Evolutionary conservation across 495 filamentous ascomycete genomes (phyloP).

Genomic region (Penicillium psychrofluorescens): DNA sequence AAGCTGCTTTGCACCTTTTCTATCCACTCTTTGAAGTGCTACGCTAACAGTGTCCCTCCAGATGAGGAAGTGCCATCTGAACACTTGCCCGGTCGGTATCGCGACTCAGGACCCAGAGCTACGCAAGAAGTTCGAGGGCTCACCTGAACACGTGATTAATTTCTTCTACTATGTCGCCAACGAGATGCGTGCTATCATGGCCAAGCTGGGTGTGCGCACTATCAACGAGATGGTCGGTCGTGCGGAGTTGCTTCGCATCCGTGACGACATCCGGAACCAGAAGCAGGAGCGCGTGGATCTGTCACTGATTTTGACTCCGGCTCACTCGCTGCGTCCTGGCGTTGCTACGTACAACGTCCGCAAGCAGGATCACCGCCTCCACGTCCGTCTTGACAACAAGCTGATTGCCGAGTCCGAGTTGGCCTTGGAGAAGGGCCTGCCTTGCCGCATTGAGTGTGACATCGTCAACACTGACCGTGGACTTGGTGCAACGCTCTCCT

Average conservation of each 20-base stretch:
- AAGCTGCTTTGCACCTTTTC: conserved; percentile 63
- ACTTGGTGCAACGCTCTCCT: conserved; percentile 91
- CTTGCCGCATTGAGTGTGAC: conserved; percentile 92
- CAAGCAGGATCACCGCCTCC: conserved; percentile 93
- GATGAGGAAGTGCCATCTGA: conserved; percentile 43
- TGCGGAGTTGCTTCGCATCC: conserved; percentile 77
- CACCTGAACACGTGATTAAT: conserved; percentile 97
- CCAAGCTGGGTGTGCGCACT: conserved; percentile 86
- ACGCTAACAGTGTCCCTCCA: not conserved
- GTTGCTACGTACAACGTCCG: conserved; percentile 98
- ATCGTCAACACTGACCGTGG: conserved; percentile 98
- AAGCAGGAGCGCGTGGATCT: conserved; percentile 95
- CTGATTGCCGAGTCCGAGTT: conserved; percentile 96
- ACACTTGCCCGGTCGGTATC: conserved; percentile 95
- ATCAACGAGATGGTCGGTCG: conserved; percentile 99
- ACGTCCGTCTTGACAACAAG: conserved; percentile 96
- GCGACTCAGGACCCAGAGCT: conserved; percentile 95
- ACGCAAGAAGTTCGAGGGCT: conserved; percentile 89
- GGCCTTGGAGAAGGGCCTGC: conserved; percentile 91
- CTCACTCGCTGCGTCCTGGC: conserved; percentile 90
- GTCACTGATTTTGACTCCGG: conserved; percentile 91
- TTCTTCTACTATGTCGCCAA: conserved; percentile 99
- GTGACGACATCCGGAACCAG: conserved; percentile 78
- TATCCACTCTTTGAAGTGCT: conserved; percentile 10
- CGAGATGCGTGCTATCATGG: conserved; percentile 97